Percentiles rank a stretch among this genome's conserved stretches.
phyloP scores from a whole-genome alignment of 352 stramenopile species.

The Phytophthora tubulina region DNA sequence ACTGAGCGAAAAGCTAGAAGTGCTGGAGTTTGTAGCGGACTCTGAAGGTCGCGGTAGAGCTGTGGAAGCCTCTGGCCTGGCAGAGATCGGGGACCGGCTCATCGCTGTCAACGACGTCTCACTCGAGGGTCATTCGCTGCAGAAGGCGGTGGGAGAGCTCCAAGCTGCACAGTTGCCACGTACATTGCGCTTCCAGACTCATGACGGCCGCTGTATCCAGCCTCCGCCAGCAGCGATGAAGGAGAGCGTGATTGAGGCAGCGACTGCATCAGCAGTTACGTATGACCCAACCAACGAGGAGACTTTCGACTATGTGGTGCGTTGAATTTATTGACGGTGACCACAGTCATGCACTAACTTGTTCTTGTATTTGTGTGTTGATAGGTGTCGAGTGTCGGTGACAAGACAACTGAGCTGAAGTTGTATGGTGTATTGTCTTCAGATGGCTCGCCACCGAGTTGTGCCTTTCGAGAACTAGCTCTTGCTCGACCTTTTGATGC shows the following conservation, averaged over 20 bases:
- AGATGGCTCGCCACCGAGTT: constrained; percentile 64
- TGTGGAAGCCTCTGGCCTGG: constrained; percentile 69
- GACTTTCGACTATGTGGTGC: constrained; percentile 64
- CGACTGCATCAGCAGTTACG: constrained; percentile 20
- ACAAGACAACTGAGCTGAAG: constrained; percentile 51
- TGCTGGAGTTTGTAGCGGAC: constrained; percentile 74
- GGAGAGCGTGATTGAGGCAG: constrained; percentile 30
- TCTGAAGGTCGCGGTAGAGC: constrained; percentile 58
- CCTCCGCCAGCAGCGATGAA: constrained; percentile 18
- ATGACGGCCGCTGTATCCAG: constrained; percentile 56
- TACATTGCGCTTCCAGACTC: constrained; percentile 66
- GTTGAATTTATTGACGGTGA: neutral
- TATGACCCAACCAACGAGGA: constrained; percentile 27
- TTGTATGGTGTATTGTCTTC: constrained; percentile 71
- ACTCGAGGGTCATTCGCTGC: constrained; percentile 47
- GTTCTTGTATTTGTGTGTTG: constrained; percentile 1
- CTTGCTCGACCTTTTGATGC: constrained; percentile 65
- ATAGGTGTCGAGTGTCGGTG: constrained; percentile 58
- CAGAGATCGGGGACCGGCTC: constrained; percentile 76
- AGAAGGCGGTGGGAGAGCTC: constrained; percentile 52
- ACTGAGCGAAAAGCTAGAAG: constrained; percentile 66
- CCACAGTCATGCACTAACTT: neutral
- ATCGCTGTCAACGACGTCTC: constrained; percentile 65
- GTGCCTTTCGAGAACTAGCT: constrained; percentile 59
- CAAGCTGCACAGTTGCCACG: constrained; percentile 52